A percentile compares a stretch with the other conserved stretches of the same genome.
Conservation (phyloP, 345 rosid species). For the Theobroma cacao region DNA sequence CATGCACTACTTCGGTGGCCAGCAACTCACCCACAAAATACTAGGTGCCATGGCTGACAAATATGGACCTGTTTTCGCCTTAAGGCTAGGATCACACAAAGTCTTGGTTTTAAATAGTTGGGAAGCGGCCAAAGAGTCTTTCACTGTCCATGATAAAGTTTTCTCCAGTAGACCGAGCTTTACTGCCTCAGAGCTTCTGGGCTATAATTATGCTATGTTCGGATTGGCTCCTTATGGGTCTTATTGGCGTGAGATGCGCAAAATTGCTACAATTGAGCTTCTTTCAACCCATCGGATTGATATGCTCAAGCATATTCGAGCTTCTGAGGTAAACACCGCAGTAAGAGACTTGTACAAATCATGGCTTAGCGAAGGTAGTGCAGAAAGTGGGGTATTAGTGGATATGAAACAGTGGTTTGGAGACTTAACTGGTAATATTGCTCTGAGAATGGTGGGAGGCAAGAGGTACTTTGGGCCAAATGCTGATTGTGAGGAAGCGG, state of each 20-base stretch:
- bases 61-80: no score
- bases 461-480: no score
- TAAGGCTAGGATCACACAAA: no score
- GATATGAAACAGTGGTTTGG: conserved; percentile 38
- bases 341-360: no score
- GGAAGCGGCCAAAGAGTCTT: conserved; percentile 33
- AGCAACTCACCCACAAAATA: conserved; percentile 16
- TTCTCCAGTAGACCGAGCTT: conserved; percentile 18
- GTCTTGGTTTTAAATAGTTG: no score
- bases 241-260: no score
- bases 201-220: conserved; percentile 32
- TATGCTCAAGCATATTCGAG: no score
- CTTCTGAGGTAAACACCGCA: no score
- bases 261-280: conserved; percentile 23
- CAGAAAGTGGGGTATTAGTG: conserved; percentile 14
- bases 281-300: conserved; percentile 29
- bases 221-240: conserved; percentile 36
- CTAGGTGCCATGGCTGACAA: conserved; percentile 26
- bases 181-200: conserved; percentile 23
- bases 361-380: no score
- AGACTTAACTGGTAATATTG: conserved; percentile 24
- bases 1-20: conserved; percentile 16
- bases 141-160: conserved; percentile 23
- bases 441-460: conserved; percentile 28
- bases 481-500: neutral